Base-by-base conservation (phyloP, 2,329 filamentous ascomycete genomes). In the Calonectria multiphialidica region DNA sequence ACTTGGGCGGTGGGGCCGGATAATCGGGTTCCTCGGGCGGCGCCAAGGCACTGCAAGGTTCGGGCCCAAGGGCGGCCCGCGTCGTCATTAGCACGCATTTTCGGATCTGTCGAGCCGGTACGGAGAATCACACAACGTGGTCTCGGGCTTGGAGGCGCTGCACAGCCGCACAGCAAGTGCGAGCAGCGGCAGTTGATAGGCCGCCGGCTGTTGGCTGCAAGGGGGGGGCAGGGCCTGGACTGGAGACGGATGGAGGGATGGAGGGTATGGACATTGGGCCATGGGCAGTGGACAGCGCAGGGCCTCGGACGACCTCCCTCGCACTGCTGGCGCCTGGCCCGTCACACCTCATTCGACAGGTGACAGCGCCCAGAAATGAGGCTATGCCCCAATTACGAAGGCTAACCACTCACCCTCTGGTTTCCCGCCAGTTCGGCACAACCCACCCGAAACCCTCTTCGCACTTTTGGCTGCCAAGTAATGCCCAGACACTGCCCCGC, bases 401-500 rank as follows among this genome's bases (percentile, higher is more conserved):
- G 53, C 53, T 37, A 37, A 30, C 53, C 53, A 57, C 28, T 30
- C 53, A 25, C 8, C 18, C 42, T 37, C n/a, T 37, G 35, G 33
- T 15, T 15, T 37, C 30, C 23, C 23, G 53, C 23, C 53, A 57
- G 28, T 37, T 57, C 53, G 53, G 53, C 53, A 57, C 53, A 37
- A 9, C 53, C 21, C 18, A 37, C 37, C 53, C 53, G 53, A 57
- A 37, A 57, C 57, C 6, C 18, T 57, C 18, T 12, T 23, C 30
- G 9, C 8, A n/a, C 8, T 18, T 18, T n/a, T 44, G 37, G 10
- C 9, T 18, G 21, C 37, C 57, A 42, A 42, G 35, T 25, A 40
- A 25, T 18, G 57, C 40, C 57, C 37, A 62, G 37, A 62, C 57
- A 33, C 57, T 45, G 57, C 57, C 57, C 57, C 37, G 57, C 57